These are phyloP conservation scores for Globisporangium mamillatum DNA, from an alignment of 352 stramenopile genomes.

Conservation along the genomic window DNA sequence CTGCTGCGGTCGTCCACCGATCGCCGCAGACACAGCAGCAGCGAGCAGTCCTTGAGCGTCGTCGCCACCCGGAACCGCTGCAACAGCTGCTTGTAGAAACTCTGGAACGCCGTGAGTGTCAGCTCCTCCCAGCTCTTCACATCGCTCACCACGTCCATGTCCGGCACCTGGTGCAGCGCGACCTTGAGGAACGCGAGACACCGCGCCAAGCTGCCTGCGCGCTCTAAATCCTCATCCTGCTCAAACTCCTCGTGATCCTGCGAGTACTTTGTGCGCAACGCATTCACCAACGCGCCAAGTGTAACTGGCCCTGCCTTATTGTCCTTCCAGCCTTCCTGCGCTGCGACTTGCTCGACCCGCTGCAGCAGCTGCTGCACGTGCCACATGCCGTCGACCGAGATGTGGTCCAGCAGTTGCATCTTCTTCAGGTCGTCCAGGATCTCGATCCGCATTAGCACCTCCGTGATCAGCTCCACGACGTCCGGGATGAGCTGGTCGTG, in stretches of 20 bases:
- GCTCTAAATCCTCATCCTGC: constrained; percentile 36
- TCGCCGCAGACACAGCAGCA: constrained; percentile 69
- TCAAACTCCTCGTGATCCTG: constrained; percentile 11
- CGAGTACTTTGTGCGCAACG: constrained; percentile 12
- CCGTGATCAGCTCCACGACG: constrained; percentile 70
- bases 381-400: constrained; percentile 77
- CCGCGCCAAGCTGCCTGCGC: constrained; percentile 41
- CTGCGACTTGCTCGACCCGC: constrained; percentile 25
- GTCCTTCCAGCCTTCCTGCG: constrained; percentile 13
- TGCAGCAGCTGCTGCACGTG: constrained; percentile 57
- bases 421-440: constrained; percentile 82
- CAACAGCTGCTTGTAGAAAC: constrained; percentile 57
- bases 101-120: constrained; percentile 36
- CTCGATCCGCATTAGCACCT: constrained; percentile 65
- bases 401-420: constrained; percentile 80
- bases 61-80: constrained; percentile 81
- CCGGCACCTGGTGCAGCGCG: constrained; percentile 38
- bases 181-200: constrained; percentile 52
- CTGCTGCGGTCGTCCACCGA: constrained; percentile 27
- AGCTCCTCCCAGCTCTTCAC: constrained; percentile 38
- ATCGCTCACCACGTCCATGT: constrained; percentile 27
- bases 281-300: constrained; percentile 32
- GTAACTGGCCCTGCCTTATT: constrained; percentile 5
- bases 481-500: constrained; percentile 54
- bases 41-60: constrained; percentile 83